Conservation (phyloP, 139 green algal species). For the Tetradesmus lagerheimii region DNA sequence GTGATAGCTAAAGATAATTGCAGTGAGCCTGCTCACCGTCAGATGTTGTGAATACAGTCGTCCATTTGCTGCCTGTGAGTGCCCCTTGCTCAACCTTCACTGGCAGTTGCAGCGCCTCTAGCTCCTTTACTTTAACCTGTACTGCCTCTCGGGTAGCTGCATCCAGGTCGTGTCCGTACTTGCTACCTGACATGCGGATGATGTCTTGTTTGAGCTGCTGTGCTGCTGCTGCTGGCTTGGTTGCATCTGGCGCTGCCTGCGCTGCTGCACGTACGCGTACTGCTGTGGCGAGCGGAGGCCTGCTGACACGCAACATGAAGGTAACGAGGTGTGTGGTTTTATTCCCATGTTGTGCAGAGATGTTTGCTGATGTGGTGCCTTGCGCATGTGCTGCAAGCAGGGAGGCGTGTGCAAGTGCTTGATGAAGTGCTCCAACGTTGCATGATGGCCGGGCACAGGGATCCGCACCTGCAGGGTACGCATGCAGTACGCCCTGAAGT, state of each 20-base stretch:
- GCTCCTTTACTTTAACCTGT: slow-evolving; percentile 10
- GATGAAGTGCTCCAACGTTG: background rate
- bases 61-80: slow-evolving; percentile 44
- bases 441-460: background rate
- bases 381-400: background rate
- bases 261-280: background rate
- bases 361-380: background rate
- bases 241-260: background rate
- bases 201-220: slow-evolving; percentile 26
- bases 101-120: slow-evolving; percentile 38
- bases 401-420: background rate
- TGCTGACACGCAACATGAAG: background rate
- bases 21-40: background rate
- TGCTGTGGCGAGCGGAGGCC: background rate
- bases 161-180: slow-evolving; percentile 53
- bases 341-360: no score
- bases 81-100: slow-evolving; percentile 38
- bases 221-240: background rate
- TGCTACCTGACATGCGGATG: slow-evolving; percentile 38
- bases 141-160: background rate
- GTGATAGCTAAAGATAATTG: background rate
- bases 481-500: no score
- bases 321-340: background rate
- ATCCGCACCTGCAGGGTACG: background rate
- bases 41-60: slow-evolving; percentile 27